phyloP scores from a whole-genome alignment of 73 alveolate species.

The Paramecium tetraurelia region DNA sequence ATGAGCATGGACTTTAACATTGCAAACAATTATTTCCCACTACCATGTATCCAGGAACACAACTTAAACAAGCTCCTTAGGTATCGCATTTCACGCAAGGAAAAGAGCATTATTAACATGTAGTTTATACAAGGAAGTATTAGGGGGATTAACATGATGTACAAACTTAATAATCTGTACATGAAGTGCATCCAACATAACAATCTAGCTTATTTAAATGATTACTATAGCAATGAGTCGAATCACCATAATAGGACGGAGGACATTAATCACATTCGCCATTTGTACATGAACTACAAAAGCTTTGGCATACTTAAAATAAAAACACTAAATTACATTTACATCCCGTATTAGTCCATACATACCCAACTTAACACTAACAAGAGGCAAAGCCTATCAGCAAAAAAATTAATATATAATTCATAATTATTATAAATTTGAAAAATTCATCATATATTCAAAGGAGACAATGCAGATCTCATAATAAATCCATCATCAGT shows the following conservation, averaged over 20 bases:
- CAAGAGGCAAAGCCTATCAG: neutral
- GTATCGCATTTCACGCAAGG: neutral
- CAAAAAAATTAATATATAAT: neutral
- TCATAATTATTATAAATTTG: neutral
- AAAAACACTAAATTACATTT: neutral
- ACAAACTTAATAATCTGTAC: neutral
- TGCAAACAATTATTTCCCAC: neutral
- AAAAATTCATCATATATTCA: neutral
- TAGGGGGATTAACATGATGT: neutral
- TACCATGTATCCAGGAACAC: neutral
- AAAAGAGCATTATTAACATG: neutral
- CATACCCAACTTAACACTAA: neutral
- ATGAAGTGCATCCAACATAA: neutral
- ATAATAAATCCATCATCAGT: neutral
- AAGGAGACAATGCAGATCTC: neutral
- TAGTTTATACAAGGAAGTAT: neutral
- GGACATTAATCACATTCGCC: neutral
- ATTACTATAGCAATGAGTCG: neutral
- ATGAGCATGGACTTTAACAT: neutral
- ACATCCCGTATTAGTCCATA: neutral
- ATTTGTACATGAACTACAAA: conserved; percentile 5
- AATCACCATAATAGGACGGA: neutral
- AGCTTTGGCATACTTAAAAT: neutral
- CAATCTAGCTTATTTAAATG: neutral
- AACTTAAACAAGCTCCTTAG: neutral